phyloP scores from a whole-genome alignment of 345 rosid genomes.

The Corchorus capsularis region DNA sequence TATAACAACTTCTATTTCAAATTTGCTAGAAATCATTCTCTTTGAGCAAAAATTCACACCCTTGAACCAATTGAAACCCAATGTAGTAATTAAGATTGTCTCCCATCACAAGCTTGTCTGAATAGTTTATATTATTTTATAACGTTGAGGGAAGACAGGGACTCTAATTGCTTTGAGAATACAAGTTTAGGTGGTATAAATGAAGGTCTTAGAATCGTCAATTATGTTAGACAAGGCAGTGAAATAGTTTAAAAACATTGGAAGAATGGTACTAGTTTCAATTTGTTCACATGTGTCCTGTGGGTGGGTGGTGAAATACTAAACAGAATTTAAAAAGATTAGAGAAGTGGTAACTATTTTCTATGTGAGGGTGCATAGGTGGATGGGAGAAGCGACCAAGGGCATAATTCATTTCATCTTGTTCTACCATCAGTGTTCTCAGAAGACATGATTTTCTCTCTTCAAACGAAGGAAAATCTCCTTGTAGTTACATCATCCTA shows the following conservation, averaged over 20 bases:
- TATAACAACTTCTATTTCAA: neutral
- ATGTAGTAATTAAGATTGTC: slow-evolving; percentile 2
- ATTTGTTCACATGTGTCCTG: neutral
- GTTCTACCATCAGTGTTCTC: neutral
- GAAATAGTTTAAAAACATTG: neutral
- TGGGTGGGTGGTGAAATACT: no score
- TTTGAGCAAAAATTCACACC: slow-evolving; percentile 6
- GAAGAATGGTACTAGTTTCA: no score
- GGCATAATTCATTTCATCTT: neutral
- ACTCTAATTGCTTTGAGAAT: neutral
- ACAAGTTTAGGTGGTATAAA: neutral
- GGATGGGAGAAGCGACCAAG: neutral
- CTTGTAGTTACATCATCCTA: neutral
- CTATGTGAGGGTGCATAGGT: neutral
- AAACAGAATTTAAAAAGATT: no score
- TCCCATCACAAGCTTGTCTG: neutral
- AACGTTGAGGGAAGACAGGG: neutral
- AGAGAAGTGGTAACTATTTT: no score
- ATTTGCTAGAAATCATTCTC: neutral
- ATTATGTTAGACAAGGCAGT: no score
- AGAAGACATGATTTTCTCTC: neutral
- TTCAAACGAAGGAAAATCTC: neutral
- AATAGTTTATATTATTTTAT: neutral
- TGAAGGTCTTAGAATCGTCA: neutral
- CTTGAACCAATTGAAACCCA: neutral